Evolutionary conservation across 345 rosid species (phyloP).

Genomic region (Geranium brycei): DNA sequence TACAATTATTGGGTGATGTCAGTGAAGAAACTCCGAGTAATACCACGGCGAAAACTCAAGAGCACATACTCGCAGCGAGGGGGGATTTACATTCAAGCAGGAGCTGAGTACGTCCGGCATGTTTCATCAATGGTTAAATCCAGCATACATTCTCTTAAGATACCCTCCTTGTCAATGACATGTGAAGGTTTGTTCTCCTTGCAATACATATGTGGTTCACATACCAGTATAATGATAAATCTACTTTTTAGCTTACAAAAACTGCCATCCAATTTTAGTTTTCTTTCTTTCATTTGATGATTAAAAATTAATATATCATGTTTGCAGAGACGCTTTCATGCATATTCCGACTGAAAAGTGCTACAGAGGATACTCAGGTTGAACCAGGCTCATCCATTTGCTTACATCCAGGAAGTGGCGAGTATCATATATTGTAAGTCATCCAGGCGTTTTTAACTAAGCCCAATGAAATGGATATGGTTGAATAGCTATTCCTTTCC

Average conservation of each 20-base stretch:
- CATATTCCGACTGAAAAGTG: slow-evolving; percentile 67
- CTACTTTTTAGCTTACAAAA: neutral
- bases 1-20: slow-evolving; percentile 17
- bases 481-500: neutral
- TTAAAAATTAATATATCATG: slow-evolving; percentile 6
- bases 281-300: neutral
- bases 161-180: slow-evolving; percentile 42
- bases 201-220: neutral
- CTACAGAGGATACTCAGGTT: slow-evolving; percentile 43
- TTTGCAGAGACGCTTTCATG: slow-evolving; percentile 62
- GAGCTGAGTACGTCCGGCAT: slow-evolving; percentile 63
- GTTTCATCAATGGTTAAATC: slow-evolving; percentile 76
- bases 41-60: slow-evolving; percentile 63
- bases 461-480: neutral
- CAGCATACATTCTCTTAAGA: slow-evolving; percentile 62
- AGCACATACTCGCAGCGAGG: slow-evolving; percentile 60
- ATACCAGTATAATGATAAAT: neutral
- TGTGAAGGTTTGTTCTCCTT: slow-evolving; percentile 53
- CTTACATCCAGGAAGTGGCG: slow-evolving; percentile 79
- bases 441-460: neutral
- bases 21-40: slow-evolving; percentile 66
- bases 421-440: slow-evolving; percentile 81
- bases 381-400: slow-evolving; percentile 49
- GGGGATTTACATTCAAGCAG: slow-evolving; percentile 52
- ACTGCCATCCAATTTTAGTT: neutral